A percentile compares a stretch with the other conserved stretches of the same genome.
Evolutionary conservation across 1,284 basidiomycete genomes (phyloP).

Genomic region (Spongispora temasekensis): DNA sequence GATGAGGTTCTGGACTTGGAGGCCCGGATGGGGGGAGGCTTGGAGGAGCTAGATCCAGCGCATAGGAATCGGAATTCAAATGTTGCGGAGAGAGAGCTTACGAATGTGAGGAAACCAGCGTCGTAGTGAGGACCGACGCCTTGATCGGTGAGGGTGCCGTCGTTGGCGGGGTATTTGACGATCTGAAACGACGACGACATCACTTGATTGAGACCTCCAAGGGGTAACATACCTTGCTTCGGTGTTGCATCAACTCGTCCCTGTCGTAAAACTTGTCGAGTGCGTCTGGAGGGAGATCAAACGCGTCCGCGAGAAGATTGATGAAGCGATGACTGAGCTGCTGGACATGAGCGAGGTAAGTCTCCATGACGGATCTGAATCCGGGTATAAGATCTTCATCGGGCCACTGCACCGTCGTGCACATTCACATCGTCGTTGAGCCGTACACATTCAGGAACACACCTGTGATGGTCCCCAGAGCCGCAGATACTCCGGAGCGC

Average conservation of each 20-base stretch:
- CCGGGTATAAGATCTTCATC: constrained; percentile 39
- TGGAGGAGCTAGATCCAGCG: constrained; percentile 39
- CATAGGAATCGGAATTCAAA: not conserved
- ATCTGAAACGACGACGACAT: constrained; percentile 23
- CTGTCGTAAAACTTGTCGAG: constrained; percentile 33
- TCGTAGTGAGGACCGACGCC: constrained; percentile 47
- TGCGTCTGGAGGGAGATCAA: constrained; percentile 33
- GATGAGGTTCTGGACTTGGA: constrained; percentile 43
- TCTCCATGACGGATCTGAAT: constrained; percentile 34
- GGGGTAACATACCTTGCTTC: constrained; percentile 32
- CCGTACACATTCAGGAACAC: not conserved
- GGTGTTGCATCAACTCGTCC: constrained; percentile 35
- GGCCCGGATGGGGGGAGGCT: constrained; percentile 43
- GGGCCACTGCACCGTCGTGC: constrained; percentile 43
- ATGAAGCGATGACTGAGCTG: constrained; percentile 31
- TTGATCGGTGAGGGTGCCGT: constrained; percentile 35
- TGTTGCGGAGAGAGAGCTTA: constrained; percentile 11
- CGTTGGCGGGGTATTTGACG: constrained; percentile 40
- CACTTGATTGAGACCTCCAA: not conserved
- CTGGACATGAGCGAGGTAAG: constrained; percentile 28
- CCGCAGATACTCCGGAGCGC: constrained; percentile 40
- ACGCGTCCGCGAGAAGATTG: constrained; percentile 32
- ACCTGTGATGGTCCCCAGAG: constrained; percentile 44
- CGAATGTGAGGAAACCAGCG: constrained; percentile 44
- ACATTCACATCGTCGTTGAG: not conserved